These are phyloP conservation scores for Fusarium mundagurra DNA, from an alignment of 2,329 filamentous ascomycete genomes.

Conservation along the genomic window DNA sequence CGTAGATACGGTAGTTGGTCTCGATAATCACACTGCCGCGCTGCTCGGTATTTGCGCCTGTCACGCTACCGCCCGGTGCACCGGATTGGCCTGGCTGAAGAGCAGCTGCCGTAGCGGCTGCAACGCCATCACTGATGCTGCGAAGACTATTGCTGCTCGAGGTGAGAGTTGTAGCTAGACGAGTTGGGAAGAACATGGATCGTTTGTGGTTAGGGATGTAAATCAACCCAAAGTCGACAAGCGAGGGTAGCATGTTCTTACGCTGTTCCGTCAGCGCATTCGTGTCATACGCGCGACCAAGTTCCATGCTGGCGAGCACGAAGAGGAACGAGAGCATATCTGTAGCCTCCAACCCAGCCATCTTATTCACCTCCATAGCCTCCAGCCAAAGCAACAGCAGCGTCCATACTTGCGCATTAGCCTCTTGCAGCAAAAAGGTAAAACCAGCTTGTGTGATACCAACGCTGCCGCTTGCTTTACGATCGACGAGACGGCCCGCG, in stretches of 20 bases:
- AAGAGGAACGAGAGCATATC: conserved; percentile 97
- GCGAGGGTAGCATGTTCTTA: conserved; percentile 86
- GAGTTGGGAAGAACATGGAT: conserved; percentile 84
- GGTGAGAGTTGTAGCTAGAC: conserved; percentile 92
- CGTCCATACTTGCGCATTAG: conserved; percentile 97
- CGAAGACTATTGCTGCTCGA: conserved; percentile 77
- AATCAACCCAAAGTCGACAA: conserved; percentile 92
- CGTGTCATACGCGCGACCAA: conserved; percentile 91
- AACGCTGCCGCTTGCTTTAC: conserved; percentile 69
- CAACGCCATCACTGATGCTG: conserved; percentile 73
- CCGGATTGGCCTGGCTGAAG: conserved; percentile 50
- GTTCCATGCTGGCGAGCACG: conserved; percentile 90
- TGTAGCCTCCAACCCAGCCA: conserved; percentile 82
- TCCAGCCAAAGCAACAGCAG: conserved; percentile 93
- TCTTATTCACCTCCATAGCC: conserved; percentile 69
- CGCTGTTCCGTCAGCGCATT: conserved; percentile 83
- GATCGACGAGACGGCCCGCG: conserved; percentile 81
- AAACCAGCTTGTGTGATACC: conserved; percentile 94
- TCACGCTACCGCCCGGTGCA: conserved; percentile 46
- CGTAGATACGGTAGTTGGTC: conserved; percentile 97
- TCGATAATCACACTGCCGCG: conserved; percentile 94
- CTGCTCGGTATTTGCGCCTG: conserved; percentile 52
- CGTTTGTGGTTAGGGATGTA: conserved; percentile 71
- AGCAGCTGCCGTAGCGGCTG: conserved; percentile 68
- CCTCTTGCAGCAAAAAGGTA: conserved; percentile 91